Percentiles rank a stretch among this genome's conserved stretches.
Conservation (phyloP, 371 early-diverging fungal genomes). For the Syncephalis fuscata region DNA sequence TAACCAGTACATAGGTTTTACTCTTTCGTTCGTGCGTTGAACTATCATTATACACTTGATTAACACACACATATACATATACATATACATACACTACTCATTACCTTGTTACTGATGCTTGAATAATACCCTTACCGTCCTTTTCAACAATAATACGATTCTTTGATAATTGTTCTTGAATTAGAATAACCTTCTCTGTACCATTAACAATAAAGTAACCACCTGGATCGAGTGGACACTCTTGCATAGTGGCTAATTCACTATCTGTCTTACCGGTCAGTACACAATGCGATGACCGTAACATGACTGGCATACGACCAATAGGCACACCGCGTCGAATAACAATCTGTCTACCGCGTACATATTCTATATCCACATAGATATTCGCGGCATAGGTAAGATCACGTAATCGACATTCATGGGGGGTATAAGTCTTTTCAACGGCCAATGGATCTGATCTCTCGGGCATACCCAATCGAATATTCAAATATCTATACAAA, state of each 20-base stretch:
- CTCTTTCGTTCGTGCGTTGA: slow-evolving; percentile 97
- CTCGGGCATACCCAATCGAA: slow-evolving; percentile 81
- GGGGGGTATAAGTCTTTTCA: slow-evolving; percentile 76
- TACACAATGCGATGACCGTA: slow-evolving; percentile 82
- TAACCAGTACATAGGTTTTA: slow-evolving; percentile 81
- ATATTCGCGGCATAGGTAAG: slow-evolving; percentile 95
- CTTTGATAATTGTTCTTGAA: slow-evolving; percentile 99
- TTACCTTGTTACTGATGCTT: slow-evolving; percentile 64
- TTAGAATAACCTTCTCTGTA: slow-evolving; percentile 97
- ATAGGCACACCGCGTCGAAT: slow-evolving; percentile 77
- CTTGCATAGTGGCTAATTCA: slow-evolving; percentile 73
- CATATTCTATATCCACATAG: slow-evolving; percentile 96
- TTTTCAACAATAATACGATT: slow-evolving; percentile 98
- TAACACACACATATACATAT: not conserved
- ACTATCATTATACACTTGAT: slow-evolving; percentile 17
- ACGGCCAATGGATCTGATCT: slow-evolving; percentile 62
- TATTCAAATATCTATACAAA: slow-evolving; percentile 65
- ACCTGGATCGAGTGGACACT: slow-evolving; percentile 99
- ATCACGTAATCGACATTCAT: slow-evolving; percentile 98
- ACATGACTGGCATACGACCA: slow-evolving; percentile 99
- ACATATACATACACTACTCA: not conserved
- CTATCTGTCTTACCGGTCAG: slow-evolving; percentile 60
- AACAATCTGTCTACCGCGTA: slow-evolving; percentile 76
- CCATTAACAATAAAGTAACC: slow-evolving; percentile 99
- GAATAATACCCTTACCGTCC: slow-evolving; percentile 73